A percentile compares a stretch with the other conserved stretches of the same genome.
Conservation (phyloP, 202 grass and related monocot genomes). For the Elaeis oleifera region DNA sequence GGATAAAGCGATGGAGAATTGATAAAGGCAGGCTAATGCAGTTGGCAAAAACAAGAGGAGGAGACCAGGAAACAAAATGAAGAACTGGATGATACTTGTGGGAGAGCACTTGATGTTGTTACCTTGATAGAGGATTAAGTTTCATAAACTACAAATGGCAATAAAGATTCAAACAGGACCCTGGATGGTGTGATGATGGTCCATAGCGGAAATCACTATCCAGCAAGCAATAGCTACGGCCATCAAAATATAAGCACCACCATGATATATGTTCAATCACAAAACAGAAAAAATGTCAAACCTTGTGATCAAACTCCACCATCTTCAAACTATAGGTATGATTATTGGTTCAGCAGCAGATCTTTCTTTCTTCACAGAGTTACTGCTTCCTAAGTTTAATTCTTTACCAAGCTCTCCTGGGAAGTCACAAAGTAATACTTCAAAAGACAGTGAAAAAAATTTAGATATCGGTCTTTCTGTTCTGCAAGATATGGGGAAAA, state of each 20-base stretch:
- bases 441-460: conserved; percentile 1
- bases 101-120: too few relatives aligned
- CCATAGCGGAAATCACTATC: too few relatives aligned
- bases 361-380: conserved; percentile 46
- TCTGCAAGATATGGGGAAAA: not conserved
- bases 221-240: too few relatives aligned
- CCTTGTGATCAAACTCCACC: conserved; percentile 99
- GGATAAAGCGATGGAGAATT: too few relatives aligned
- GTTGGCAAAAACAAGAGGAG: too few relatives aligned
- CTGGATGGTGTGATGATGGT: too few relatives aligned
- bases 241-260: not conserved
- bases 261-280: not conserved
- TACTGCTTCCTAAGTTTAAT: conserved; percentile 40
- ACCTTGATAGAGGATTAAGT: too few relatives aligned
- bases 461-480: conserved; percentile 2
- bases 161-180: too few relatives aligned
- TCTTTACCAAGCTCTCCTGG: conserved; percentile 47
- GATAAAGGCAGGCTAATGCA: too few relatives aligned
- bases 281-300: conserved; percentile 18
- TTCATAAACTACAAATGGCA: too few relatives aligned
- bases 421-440: conserved; percentile 16
- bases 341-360: conserved; percentile 64
- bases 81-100: too few relatives aligned
- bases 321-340: conserved; percentile 88
- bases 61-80: too few relatives aligned